A percentile compares a stretch with the other conserved stretches of the same genome.
These are phyloP conservation scores for Peterozyma xylosa DNA, from an alignment of 805 yeast species.

Conservation along the genomic window DNA sequence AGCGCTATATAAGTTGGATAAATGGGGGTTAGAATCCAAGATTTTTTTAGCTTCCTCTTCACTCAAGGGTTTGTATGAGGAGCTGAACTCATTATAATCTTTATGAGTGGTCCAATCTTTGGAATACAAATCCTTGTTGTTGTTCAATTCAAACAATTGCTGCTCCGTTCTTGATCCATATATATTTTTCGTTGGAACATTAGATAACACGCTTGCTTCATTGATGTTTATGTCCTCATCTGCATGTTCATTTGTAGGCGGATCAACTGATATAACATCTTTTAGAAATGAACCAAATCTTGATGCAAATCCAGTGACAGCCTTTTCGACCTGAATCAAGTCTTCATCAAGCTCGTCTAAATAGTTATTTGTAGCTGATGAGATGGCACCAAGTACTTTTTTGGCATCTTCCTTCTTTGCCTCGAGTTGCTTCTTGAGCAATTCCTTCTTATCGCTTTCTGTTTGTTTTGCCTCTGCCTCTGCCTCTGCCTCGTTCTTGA, in stretches of 20 bases:
- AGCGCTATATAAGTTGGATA: constrained; percentile 46
- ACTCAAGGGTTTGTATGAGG: constrained; percentile 18
- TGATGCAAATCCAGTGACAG: constrained; percentile 53
- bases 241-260: constrained; percentile 11
- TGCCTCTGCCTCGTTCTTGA: constrained; percentile 8
- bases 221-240: constrained; percentile 18
- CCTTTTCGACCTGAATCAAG: constrained; percentile 64
- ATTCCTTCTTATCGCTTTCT: constrained; percentile 10
- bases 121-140: constrained; percentile 36
- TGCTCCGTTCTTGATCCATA: constrained; percentile 54
- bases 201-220: constrained; percentile 34
- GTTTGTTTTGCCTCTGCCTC: constrained; percentile 5
- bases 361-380: constrained; percentile 47
- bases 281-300: constrained; percentile 52
- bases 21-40: constrained; percentile 39
- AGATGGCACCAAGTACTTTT: constrained; percentile 13
- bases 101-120: constrained; percentile 20
- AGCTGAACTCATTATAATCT: constrained; percentile 22
- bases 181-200: constrained; percentile 31
- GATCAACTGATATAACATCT: constrained; percentile 25
- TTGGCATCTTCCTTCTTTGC: constrained; percentile 12
- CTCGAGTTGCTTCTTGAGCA: constrained; percentile 12
- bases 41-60: constrained; percentile 42
- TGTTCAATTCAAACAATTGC: constrained; percentile 48
- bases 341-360: constrained; percentile 69